Evolutionary conservation across 2,329 filamentous ascomycete species (phyloP).

Genomic region (Ascochyta koolunga): DNA sequence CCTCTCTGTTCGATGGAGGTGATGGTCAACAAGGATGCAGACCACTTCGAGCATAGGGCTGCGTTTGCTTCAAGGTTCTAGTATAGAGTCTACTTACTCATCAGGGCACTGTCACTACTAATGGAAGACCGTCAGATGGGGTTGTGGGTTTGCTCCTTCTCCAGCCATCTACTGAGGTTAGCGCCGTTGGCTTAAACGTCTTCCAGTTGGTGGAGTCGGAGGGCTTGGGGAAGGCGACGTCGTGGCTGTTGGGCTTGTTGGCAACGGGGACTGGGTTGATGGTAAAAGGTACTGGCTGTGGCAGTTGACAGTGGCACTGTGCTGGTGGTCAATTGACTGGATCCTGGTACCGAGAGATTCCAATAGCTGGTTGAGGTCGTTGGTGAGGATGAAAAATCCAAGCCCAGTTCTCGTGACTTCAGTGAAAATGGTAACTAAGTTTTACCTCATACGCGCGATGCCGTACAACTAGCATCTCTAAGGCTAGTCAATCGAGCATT

Average conservation of each 20-base stretch:
- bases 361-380: slow-evolving; percentile 7
- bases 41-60: slow-evolving; percentile 34
- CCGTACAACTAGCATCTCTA: slow-evolving; percentile 1
- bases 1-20: slow-evolving; percentile 41
- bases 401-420: background rate
- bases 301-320: slow-evolving; percentile 1
- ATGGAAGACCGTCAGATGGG: slow-evolving; percentile 31
- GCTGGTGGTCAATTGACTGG: background rate
- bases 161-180: slow-evolving; percentile 43
- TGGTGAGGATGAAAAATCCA: slow-evolving; percentile 5
- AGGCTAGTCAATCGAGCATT: background rate
- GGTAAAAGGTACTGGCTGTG: slow-evolving; percentile 7
- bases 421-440: background rate
- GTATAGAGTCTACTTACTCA: slow-evolving; percentile 48
- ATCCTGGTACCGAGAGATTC: slow-evolving; percentile 8
- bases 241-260: background rate
- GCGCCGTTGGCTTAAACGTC: slow-evolving; percentile 19
- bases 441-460: background rate
- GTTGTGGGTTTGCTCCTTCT: slow-evolving; percentile 35
- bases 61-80: slow-evolving; percentile 31
- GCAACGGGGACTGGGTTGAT: background rate
- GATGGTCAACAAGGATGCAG: slow-evolving; percentile 36
- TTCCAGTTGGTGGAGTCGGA: slow-evolving; percentile 19
- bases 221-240: slow-evolving; percentile 4
- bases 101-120: slow-evolving; percentile 28